Percentiles rank a stretch among this genome's conserved stretches.
These are phyloP conservation scores for Talaromyces sp. DNA, from an alignment of 2,329 filamentous ascomycete species.

Conservation along the genomic window DNA sequence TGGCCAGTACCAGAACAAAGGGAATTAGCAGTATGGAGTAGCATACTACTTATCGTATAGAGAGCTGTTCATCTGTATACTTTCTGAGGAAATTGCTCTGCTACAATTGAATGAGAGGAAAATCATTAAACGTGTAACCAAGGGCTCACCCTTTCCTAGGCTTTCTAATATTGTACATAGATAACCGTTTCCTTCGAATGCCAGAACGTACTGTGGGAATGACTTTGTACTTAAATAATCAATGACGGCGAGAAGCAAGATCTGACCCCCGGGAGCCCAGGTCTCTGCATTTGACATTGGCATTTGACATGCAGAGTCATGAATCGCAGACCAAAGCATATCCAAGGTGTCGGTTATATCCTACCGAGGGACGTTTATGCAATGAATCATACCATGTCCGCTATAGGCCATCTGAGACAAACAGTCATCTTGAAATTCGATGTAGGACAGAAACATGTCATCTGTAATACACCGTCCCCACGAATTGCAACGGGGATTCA, in stretches of 20 bases:
- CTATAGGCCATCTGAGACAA: background rate
- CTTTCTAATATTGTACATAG: background rate
- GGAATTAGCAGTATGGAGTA: background rate
- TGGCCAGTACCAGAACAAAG: background rate
- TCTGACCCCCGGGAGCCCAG: background rate
- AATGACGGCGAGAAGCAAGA: background rate
- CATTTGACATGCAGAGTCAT: background rate
- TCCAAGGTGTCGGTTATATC: background rate
- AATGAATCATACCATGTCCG: background rate
- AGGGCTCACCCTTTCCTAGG: background rate
- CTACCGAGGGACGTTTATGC: background rate
- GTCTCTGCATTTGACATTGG: background rate
- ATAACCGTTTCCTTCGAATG: background rate
- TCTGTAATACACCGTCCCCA: background rate
- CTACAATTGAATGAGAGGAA: background rate
- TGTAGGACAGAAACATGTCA: background rate
- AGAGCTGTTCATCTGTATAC: background rate
- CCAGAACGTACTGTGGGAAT: background rate
- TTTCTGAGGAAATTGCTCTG: background rate
- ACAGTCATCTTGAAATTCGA: background rate
- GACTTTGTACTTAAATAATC: background rate
- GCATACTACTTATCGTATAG: background rate
- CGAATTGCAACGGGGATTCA: background rate
- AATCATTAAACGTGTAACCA: background rate
- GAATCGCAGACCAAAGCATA: background rate